Evolutionary conservation across 768 basidiomycete genomes (phyloP), one percentile per base, ranked within the genome.

Genomic region (Amanita rimosa): DNA sequence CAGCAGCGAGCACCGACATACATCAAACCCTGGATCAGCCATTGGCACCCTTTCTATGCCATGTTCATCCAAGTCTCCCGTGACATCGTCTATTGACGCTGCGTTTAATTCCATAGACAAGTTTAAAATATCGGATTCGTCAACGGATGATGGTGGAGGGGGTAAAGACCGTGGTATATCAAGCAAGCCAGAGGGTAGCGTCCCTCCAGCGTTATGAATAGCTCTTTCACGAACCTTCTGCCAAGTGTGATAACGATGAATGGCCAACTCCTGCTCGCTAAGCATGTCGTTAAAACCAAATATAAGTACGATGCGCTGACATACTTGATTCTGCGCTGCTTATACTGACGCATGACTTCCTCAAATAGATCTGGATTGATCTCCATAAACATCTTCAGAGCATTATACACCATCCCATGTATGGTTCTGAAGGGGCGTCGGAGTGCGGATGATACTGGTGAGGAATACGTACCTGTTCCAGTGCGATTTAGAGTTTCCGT

Each of bases 351-450:
- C 75, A 97, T 82, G 46, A 85, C 81, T 55, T 88, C 88, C 57
- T 97, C 94, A 56, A 99, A 99, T 19, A 97, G 68, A 60, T 95
- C 90, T 0, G 93, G 88, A 61, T 97, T 98, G 62, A 98, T 91
- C 65, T 99, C 96, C 94, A 98, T 98, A 70, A 97, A 95, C 50
- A 98, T 64, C 64, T 95, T 98, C 62, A 99, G 71, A 2, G 96
- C 96, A 62, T 98, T 97, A 68, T 96, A 98, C 24, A 98, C 94
- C 90, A 98, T 94, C 53, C 91, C 91, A 57, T 99, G 96, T 58
- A 98, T 99, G 41, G 96, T 98, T 54, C 94, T 98, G 57, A 0
- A 29, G 52, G 39, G 50, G 34, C 19, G 16, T 14, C 31, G 49
- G 42, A 35, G 5, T 39, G 16, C 17, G 16, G 14, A 43, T 29